Percentiles rank a stretch among this genome's conserved stretches.
Conservation (phyloP, 2,329 filamentous ascomycete species). For the Microcyclospora tardicrescens region DNA sequence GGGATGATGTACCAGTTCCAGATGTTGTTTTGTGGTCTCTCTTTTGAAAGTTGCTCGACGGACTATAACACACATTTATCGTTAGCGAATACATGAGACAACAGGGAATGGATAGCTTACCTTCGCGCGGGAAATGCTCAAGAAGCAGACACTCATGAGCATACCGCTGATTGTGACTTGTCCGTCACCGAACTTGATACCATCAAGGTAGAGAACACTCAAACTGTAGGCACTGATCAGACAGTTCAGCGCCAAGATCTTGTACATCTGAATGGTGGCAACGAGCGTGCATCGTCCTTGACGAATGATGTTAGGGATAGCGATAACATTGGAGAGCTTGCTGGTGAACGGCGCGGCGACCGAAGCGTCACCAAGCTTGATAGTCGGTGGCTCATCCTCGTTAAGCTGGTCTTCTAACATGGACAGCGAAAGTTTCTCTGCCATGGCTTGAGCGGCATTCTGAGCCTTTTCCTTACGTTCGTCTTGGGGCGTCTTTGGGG, state of each 20-base stretch:
- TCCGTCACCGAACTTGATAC: constrained; percentile 97
- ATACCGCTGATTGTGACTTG: constrained; percentile 98
- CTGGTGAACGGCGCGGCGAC: constrained; percentile 96
- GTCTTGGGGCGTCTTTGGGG: constrained; percentile 32
- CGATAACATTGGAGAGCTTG: constrained; percentile 92
- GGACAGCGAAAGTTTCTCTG: constrained; percentile 70
- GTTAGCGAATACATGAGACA: constrained; percentile 18
- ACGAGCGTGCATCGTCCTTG: constrained; percentile 96
- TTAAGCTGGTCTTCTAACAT: constrained; percentile 88
- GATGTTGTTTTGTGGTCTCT: constrained; percentile 94
- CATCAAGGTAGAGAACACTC: constrained; percentile 89
- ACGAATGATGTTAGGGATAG: constrained; percentile 94
- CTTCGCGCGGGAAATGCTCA: constrained; percentile 95
- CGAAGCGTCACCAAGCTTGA: constrained; percentile 94
- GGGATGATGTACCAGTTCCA: constrained; percentile 99
- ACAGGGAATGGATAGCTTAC: constrained; percentile 26
- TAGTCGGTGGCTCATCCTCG: constrained; percentile 80
- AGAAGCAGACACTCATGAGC: constrained; percentile 98
- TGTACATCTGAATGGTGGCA: constrained; percentile 99
- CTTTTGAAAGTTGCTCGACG: constrained; percentile 89
- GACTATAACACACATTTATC: constrained; percentile 35
- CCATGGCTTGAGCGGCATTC: constrained; percentile 62
- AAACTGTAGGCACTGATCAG: constrained; percentile 95
- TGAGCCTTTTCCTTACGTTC: constrained; percentile 44
- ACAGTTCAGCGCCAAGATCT: constrained; percentile 90